Conservation (phyloP, 768 basidiomycete species). For the Pulveroboletus sp. region DNA sequence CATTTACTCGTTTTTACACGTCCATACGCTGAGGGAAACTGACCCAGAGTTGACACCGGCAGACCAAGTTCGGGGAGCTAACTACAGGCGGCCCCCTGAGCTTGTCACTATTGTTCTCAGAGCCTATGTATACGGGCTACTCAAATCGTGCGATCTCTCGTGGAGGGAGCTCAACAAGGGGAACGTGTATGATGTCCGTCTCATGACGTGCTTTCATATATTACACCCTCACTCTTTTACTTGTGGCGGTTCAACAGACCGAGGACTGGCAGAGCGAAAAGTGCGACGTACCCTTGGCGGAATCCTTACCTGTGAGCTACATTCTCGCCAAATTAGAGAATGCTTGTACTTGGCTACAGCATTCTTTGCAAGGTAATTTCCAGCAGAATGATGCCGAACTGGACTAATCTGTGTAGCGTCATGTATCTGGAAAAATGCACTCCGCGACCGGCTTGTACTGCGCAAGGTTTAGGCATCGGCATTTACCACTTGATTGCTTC, state of each 20-base stretch:
- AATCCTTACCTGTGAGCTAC: conserved; percentile 52
- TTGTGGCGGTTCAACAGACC: conserved; percentile 39
- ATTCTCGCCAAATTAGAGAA: conserved; percentile 53
- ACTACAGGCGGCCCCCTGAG: conserved; percentile 50
- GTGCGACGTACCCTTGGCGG: conserved; percentile 71
- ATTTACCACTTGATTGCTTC: background rate
- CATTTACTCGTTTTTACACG: conserved; percentile 72
- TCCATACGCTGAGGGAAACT: conserved; percentile 58
- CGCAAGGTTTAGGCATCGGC: conserved; percentile 44
- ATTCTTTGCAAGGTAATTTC: conserved; percentile 38
- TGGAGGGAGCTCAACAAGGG: conserved; percentile 82
- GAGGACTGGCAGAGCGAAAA: conserved; percentile 93
- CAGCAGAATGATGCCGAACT: background rate
- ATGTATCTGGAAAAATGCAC: conserved; percentile 44
- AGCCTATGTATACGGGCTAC: conserved; percentile 58
- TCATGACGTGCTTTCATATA: conserved; percentile 11
- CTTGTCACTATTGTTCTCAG: conserved; percentile 67
- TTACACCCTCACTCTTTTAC: conserved; percentile 10
- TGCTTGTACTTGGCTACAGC: conserved; percentile 56
- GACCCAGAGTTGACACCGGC: conserved; percentile 48
- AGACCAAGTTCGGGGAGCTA: conserved; percentile 21
- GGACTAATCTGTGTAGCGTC: conserved; percentile 35
- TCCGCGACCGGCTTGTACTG: conserved; percentile 49
- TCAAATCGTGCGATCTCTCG: conserved; percentile 77
- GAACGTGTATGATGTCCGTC: conserved; percentile 69